These are phyloP conservation scores for Myrica gale DNA, from an alignment of 306 rosid genomes.

Conservation along the genomic window DNA sequence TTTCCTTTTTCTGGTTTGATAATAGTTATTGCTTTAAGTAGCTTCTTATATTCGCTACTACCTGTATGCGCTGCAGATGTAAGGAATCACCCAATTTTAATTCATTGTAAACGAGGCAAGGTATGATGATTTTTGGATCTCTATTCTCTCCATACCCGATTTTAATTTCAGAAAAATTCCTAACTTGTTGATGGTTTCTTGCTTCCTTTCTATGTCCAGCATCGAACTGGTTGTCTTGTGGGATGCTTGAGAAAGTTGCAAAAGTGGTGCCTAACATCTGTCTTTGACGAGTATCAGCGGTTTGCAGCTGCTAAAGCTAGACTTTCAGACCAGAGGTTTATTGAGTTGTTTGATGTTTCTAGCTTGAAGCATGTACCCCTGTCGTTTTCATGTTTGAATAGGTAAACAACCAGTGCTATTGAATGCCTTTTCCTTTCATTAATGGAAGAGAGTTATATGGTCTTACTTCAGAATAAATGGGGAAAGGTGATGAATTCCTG, in stretches of 20 bases:
- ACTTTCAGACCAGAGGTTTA: constrained; percentile 90
- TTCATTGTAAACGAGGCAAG: constrained; percentile 98
- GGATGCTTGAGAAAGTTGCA: constrained; percentile 94
- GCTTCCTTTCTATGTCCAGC: constrained; percentile 47
- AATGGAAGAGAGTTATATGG: constrained; percentile 37
- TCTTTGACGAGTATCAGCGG: constrained; percentile 86
- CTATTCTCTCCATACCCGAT: not conserved
- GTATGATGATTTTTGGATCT: constrained; percentile 32
- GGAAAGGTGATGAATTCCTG: constrained; percentile 58
- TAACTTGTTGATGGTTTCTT: constrained; percentile 17
- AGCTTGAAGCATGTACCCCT: constrained; percentile 67
- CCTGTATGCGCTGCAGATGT: constrained; percentile 53
- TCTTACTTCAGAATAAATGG: constrained; percentile 40
- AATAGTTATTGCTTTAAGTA: constrained; percentile 7
- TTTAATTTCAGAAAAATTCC: constrained; percentile 2
- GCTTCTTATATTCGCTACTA: constrained; percentile 24
- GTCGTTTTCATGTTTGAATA: constrained; percentile 62
- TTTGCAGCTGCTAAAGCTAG: constrained; percentile 98
- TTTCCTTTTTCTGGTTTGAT: constrained; percentile 1
- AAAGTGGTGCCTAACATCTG: constrained; percentile 89
- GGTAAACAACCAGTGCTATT: constrained; percentile 39
- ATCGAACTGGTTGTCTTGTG: constrained; percentile 96
- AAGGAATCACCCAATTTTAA: constrained; percentile 88
- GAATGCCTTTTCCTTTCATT: constrained; percentile 39
- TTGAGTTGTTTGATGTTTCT: constrained; percentile 90